Evolutionary conservation across 495 filamentous ascomycete species (phyloP), one percentile per base, ranked within the genome.

Genomic region (Penicillium nucicola): DNA sequence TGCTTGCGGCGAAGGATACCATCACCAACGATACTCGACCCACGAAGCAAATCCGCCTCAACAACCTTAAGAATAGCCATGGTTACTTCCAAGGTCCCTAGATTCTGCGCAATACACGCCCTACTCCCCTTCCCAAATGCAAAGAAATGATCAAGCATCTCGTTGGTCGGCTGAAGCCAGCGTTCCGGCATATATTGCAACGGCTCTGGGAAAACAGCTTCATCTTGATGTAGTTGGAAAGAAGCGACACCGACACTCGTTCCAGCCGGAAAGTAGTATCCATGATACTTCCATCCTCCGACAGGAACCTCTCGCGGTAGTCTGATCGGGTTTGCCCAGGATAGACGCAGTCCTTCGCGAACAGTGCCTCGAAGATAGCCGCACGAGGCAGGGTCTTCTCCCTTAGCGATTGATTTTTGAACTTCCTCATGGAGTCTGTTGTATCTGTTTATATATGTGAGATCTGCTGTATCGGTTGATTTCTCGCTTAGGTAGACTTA

Each of bases 291-390:
- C 57, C 67, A 72, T 9, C 77, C 76, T 2, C 48, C 35, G 1
- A 54, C 13, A 5, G 78, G 71, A 0, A 80, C 78, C 8, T 70
- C 45, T 19, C 73, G 75, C 4, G 77, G 71, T 1, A 81, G 58
- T 5, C 77, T 70, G 12, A 71, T 72, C 0, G 79, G 77, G 47
- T 78, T 81, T 4, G 78, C 71, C 68, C 75, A 74, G 33, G 67
- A 65, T 18, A 77, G 49, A 23, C 77, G 65, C 0, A 77, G 66
- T 9, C 64, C 68, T 65, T 79, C 75, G 31, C 65, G 70, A 18
- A 79, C 45, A 2, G 73, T 67, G 8, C 65, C 73, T 20, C 65
- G 64, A 11, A 78, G 66, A 50, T 76, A 77, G 1, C 68, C 57
- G 22, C 69, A 61, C 28, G 60, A 53, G 25, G 60, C 56, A 12